Evolutionary conservation across 768 basidiomycete genomes (phyloP), one percentile per base, ranked within the genome.

Genomic region (Fomitopsis serialis): DNA sequence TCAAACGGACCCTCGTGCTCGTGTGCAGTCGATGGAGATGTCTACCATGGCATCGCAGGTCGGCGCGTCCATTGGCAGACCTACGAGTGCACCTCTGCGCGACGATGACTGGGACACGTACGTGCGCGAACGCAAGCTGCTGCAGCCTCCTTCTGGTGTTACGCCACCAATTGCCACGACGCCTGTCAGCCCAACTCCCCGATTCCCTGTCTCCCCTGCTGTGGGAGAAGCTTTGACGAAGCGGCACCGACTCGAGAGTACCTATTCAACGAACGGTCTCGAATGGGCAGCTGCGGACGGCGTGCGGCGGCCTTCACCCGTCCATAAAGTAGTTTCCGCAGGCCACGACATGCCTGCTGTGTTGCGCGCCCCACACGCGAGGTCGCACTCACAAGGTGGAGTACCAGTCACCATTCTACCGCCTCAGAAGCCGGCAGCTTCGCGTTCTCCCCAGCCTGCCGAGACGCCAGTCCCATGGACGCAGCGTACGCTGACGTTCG

Each of bases 51-150:
- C 37, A 46, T 62, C 72, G 22, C 53, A 64, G 29, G 60, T 78
- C 15, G 79, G 79, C 13, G 77, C 79, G 50, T 73, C 82, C 1
- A 82, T 87, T 50, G 76, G 77, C 52, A 77, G 88, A 36, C 87
- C 89, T 15, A 85, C 81, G 0, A 89, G 87, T 60, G 84, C 76
- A 5, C 87, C 88, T n/a, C 68, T 88, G 37, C 79, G 78, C 46
- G 82, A 88, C 42, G 76, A 80, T n/a, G 85, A 89, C 58, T 97
- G 93, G 93, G 88, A 95, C 57, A 70, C 78, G 42, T 96, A 97
- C 66, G 78, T 93, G 46, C 83, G 82, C 43, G 90, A 95, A 47
- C 81, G 93, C 52, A 91, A 87, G 64, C 75, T 97, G 15, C 69
- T 94, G 55, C 88, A 90, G 61, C 91, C 92, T 42, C 90, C 91